Base-by-base conservation (phyloP, 2,329 filamentous ascomycete genomes). In the Ophiostoma fasciatum region DNA sequence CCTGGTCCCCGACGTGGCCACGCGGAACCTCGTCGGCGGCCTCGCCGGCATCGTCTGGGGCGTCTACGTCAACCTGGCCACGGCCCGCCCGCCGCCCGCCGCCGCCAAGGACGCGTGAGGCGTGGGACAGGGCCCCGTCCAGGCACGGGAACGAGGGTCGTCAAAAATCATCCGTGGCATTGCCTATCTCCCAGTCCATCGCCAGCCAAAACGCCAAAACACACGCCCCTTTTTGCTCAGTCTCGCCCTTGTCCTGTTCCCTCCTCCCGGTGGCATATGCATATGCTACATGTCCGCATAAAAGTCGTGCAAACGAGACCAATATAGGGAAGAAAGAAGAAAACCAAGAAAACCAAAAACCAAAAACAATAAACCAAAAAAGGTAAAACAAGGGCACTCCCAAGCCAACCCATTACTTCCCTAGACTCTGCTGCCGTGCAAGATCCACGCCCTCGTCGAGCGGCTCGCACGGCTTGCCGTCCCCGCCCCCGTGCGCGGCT, bases 41-140 rank as follows among this genome's bases (percentile, higher is more conserved):
- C 55, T 78, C 30, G 78, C 77, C 18, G 79, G 79, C 7, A 61
- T 84, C 20, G 66, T 62, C 9, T 85, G 80, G 80, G 74, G 75
- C 0, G 60, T 83, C 31, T 83, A 80, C 52, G 56, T 83, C 51
- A 39, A 39, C 11, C 25, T 39, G 11, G 28, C 33, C 19, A 37
- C 37, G 9, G 34, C 30, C 9, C 20, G 25, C 5, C 7, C 31
- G 17, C 22, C 19, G 25, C 19, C 18, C 18, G 25, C 6, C 19
- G 10, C 25, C 4, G 25, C 25, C 17, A 33, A 37, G 30, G 26
- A 26, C 13, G 30, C 23, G 21, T 38, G 28, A 30, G 22, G 20
- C 14, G 4, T 19, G 22, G 18, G 15, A 2, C 2, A 12, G 6
- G 13, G 22, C n/a, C n/a, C n/a, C n/a, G n/a, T n/a, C n/a, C n/a